These are phyloP conservation scores for Galerina marginata DNA, from an alignment of 768 basidiomycete genomes.

Conservation along the genomic window DNA sequence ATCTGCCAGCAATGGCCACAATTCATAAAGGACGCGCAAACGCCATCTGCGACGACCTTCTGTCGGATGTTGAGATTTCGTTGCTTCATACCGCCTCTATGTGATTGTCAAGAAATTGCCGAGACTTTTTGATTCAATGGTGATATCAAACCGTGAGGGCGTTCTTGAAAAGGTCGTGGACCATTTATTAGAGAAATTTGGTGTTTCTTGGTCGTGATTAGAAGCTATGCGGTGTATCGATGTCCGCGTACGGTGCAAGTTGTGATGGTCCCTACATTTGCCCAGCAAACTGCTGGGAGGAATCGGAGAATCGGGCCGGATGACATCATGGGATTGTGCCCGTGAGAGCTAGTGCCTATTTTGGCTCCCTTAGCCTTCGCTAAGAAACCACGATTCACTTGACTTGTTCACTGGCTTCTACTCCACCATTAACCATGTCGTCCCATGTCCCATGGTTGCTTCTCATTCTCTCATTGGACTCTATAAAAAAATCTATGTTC, in stretches of 20 bases:
- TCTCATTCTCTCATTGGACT: slow-evolving; percentile 11
- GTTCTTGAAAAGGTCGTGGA: slow-evolving; percentile 23
- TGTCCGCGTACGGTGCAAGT: background rate
- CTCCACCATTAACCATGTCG: background rate
- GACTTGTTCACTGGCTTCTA: background rate
- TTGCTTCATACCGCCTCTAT: slow-evolving; percentile 41
- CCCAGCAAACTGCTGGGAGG: no score
- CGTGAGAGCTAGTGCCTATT: no score
- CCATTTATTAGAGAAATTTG: slow-evolving; percentile 10
- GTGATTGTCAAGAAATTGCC: slow-evolving; percentile 13
- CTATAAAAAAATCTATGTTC: slow-evolving; percentile 11
- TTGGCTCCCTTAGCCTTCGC: no score
- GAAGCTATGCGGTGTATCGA: background rate
- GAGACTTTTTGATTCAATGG: slow-evolving; percentile 9
- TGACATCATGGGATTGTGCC: slow-evolving; percentile 7
- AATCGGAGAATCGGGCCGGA: slow-evolving; percentile 21
- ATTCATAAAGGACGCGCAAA: slow-evolving; percentile 54
- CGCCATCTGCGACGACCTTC: slow-evolving; percentile 65
- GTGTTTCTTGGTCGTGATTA: no score
- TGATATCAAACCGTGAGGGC: slow-evolving; percentile 25
- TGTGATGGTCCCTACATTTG: no score
- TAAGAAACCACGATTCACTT: background rate
- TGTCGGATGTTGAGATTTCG: slow-evolving; percentile 50
- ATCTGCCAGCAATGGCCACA: slow-evolving; percentile 44
- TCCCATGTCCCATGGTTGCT: slow-evolving; percentile 1